These are phyloP conservation scores for Artemisia argyi DNA, from an alignment of 129 eudicot genomes.

Conservation along the genomic window DNA sequence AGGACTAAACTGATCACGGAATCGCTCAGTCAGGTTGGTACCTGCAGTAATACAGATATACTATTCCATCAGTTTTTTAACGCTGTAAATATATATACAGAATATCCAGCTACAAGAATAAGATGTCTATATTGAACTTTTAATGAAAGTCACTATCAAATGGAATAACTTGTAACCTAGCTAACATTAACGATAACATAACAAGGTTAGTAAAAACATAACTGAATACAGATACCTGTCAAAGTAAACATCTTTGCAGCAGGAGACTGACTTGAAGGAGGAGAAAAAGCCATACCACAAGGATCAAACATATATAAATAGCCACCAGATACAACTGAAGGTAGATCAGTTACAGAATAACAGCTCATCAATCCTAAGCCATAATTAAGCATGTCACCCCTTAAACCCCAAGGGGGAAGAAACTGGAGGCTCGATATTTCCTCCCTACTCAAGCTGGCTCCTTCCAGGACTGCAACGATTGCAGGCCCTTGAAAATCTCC, in stretches of 20 bases:
- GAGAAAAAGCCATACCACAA: constrained; percentile 69
- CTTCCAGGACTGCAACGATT: constrained; percentile 81
- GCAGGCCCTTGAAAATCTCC: constrained; percentile 99
- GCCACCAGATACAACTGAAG: constrained; percentile 84
- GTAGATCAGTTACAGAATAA: constrained; percentile 80
- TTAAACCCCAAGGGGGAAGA: constrained; percentile 96
- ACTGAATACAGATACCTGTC: constrained; percentile 51
- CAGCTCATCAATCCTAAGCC: constrained; percentile 91
- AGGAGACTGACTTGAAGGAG: constrained; percentile 73
- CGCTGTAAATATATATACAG: no score
- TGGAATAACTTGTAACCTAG: constrained; percentile 7
- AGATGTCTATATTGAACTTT: no score
- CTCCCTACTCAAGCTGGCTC: constrained; percentile 84
- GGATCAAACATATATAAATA: constrained; percentile 91
- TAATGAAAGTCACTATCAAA: neutral
- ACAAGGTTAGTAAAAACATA: constrained; percentile 15
- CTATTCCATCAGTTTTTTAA: no score
- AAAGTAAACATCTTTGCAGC: constrained; percentile 87
- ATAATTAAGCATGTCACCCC: constrained; percentile 86
- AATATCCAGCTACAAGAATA: no score
- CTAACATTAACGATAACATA: constrained; percentile 10
- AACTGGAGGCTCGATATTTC: constrained; percentile 88
- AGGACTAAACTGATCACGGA: constrained; percentile 91
- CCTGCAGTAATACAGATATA: constrained; percentile 45
- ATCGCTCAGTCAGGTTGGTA: constrained; percentile 74